Base-by-base conservation (phyloP, 306 rosid species). In the Vicia villosa region DNA sequence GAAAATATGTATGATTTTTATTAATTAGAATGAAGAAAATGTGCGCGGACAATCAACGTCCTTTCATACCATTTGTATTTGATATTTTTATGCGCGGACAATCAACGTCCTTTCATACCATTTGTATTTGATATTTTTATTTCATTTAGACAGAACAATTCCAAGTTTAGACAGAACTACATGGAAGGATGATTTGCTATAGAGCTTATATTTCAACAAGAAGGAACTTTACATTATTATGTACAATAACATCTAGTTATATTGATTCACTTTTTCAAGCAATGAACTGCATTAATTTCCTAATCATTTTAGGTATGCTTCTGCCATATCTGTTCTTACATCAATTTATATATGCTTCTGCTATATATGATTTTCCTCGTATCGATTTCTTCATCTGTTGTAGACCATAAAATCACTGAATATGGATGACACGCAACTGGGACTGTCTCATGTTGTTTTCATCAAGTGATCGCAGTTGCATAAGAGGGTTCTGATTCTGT, bases 371-470 rank as follows among this genome's bases (percentile, higher is more conserved):
- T 20, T 42, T 22, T 66, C 68, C 26, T 20, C 13, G 2, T 21
- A 20, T 41, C 41, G 14, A 30, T 65, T 75, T 73, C 38, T 65
- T 43, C 84, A 75, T 24, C 38, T 10, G 20, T 42, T 30, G 13
- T 40, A 15, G 63, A 26, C 38, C 47, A 9, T 38, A 19, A 20
- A 47, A 74, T 66, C 54, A 86, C 14, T 56, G 66, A 51, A 84
- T 74, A 43, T 74, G 82, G 45, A 84, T 82, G 49, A 79, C 71
- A 47, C 91, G 89, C 37, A 83, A 68, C 37, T 68, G 83, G 73
- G 81, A 72, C 57, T 73, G 79, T 46, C 46, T 57, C 70, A 77
- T 72, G 38, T 81, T 75, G 42, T 50, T 82, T 60, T 83, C 88
- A 38, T 73, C 86, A 1, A 59, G 79, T 13, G 74, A 75, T 46